phyloP scores from a whole-genome alignment of 169 alveolate species.

The Babesia bovis region DNA sequence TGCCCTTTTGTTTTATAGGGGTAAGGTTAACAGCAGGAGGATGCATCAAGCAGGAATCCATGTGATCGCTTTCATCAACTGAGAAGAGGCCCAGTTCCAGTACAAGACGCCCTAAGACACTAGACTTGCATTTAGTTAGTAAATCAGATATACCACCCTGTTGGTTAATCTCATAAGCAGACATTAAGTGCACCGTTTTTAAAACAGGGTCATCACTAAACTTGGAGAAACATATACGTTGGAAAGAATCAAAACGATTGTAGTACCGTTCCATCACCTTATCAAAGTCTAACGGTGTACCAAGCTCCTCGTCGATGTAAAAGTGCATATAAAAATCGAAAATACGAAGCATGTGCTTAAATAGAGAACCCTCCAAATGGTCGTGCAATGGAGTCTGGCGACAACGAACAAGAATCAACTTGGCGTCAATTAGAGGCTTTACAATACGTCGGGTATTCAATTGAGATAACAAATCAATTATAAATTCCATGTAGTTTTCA shows the following conservation, averaged over 20 bases:
- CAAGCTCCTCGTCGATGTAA: conserved; percentile 65
- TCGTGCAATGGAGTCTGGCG: conserved; percentile 48
- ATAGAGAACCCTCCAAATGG: conserved; percentile 44
- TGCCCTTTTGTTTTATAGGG: conserved; percentile 45
- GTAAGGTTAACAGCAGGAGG: conserved; percentile 35
- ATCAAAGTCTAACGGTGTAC: conserved; percentile 51
- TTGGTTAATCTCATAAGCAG: conserved; percentile 20
- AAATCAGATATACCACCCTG: conserved; percentile 17
- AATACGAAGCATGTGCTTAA: conserved; percentile 46
- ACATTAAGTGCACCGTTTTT: conserved; percentile 42
- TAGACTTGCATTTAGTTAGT: conserved; percentile 19
- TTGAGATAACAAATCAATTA: conserved; percentile 60
- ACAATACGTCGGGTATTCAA: conserved; percentile 52
- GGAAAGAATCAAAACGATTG: conserved; percentile 53
- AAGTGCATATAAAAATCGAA: conserved; percentile 58
- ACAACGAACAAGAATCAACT: conserved; percentile 57
- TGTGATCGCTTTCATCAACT: conserved; percentile 6
- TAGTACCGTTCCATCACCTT: conserved; percentile 49
- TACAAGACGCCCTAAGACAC: conserved; percentile 9
- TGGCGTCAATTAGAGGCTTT: conserved; percentile 59
- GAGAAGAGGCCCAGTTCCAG: conserved; percentile 37
- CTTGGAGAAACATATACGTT: conserved; percentile 52
- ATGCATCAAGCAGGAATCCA: conserved; percentile 1
- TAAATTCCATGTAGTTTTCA: conserved; percentile 58
- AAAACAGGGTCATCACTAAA: conserved; percentile 42